Percentiles rank a stretch among this genome's conserved stretches.
Conservation (phyloP, 2,329 filamentous ascomycete genomes). For the Fusarium redolens region DNA sequence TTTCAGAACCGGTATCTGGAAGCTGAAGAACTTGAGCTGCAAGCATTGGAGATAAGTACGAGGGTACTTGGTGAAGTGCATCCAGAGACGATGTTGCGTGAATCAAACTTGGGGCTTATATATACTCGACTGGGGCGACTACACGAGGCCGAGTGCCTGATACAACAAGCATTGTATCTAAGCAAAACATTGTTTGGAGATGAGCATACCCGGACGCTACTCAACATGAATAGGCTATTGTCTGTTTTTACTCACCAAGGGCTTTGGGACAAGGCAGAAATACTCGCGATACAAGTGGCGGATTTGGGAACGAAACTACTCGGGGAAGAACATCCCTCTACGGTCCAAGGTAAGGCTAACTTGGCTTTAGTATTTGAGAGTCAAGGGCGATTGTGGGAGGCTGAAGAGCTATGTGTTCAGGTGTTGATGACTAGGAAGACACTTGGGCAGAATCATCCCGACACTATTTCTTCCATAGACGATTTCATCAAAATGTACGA, state of each 20-base stretch:
- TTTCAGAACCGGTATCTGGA: accelerated
- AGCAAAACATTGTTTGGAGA: background rate
- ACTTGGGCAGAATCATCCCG: background rate
- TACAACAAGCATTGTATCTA: accelerated
- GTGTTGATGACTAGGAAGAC: background rate
- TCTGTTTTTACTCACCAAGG: accelerated
- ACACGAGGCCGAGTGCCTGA: background rate
- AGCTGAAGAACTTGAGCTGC: background rate
- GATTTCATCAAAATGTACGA: background rate
- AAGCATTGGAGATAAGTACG: background rate
- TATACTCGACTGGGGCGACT: accelerated
- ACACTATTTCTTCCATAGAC: too few species aligned
- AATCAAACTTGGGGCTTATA: accelerated
- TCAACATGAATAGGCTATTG: accelerated
- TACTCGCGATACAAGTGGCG: too few species aligned
- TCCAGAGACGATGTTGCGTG: accelerated
- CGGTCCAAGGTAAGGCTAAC: background rate
- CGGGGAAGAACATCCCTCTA: background rate
- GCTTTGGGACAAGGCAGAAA: background rate
- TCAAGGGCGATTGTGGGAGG: background rate
- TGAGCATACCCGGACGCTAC: accelerated
- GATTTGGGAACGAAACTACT: accelerated
- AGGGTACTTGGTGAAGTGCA: background rate
- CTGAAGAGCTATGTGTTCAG: background rate
- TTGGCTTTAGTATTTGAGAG: background rate